Evolutionary conservation across 257 asterid genomes (phyloP), one percentile per base, ranked within the genome.

Genomic region (Datura wrightii): DNA sequence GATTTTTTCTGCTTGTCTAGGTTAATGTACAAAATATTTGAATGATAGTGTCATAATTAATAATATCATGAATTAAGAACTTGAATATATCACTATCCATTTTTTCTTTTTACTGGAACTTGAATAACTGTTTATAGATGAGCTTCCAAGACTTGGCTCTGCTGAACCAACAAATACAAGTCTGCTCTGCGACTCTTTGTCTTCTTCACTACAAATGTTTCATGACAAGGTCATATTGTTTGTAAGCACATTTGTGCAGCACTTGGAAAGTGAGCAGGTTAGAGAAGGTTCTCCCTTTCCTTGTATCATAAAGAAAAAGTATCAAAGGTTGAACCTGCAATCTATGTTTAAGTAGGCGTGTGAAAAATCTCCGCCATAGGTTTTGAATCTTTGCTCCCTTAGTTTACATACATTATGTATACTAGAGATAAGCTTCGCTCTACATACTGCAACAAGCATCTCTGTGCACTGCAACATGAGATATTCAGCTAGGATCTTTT

Each of bases 401-500:
- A 19, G 80, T 19, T 72, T 46, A 46, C 41, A 13, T 46, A 46
- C 2, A 13, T 72, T 46, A 72, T 44, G 41, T 8, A 72, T 19
- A 46, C 59, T 10, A 46, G 58, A 11, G 39, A 71, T 72, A 44
- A 71, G 56, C 41, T 19, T 72, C 41, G 39, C 3, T 72, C n/a
- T n/a, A 46, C 11, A 1, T 48, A 72, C 80, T 72, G 58, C 80
- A 74, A 31, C 42, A 46, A 24, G 8, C 41, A 74, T 74, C n/a
- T 72, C 59, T 74, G 41, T 48, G 0, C 42, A 74, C 80, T 46
- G 80, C 42, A 10, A 24, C 9, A 18, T 5, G 79, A 71, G 79
- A 71, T 44, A 71, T 6, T 74, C 80, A 74, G 59, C 15, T 74
- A 41, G 80, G 41, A 11, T 72, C 59, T 31, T 72, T 72, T 46